Percentiles rank a stretch among this genome's conserved stretches.
phyloP scores from a whole-genome alignment of 108 stramenopile species.

The Schizochytrium sp. region DNA sequence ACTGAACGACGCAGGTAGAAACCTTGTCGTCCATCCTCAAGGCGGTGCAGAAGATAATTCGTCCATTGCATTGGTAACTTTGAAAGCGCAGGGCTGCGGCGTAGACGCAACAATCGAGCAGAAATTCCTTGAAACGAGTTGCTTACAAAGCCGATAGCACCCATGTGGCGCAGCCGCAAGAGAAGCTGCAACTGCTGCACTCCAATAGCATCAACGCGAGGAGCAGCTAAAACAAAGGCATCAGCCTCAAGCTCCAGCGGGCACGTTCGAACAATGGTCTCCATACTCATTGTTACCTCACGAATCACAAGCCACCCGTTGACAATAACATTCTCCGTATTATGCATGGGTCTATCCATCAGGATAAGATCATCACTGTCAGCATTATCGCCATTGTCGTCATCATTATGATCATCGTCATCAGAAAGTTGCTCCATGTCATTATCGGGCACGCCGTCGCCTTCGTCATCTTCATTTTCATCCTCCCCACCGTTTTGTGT shows the following conservation, averaged over 20 bases:
- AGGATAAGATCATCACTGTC: background rate
- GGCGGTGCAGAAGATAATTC: background rate
- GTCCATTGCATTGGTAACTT: slow-evolving; percentile 24
- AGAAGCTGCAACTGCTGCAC: slow-evolving; percentile 36
- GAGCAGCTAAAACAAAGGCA: slow-evolving; percentile 22
- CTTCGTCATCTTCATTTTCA: background rate
- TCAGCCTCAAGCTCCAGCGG: slow-evolving; percentile 7
- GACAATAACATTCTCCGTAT: slow-evolving; percentile 2
- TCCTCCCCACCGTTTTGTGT: background rate
- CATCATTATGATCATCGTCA: background rate
- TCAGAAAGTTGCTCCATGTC: slow-evolving; percentile 22
- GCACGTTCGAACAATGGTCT: slow-evolving; percentile 26
- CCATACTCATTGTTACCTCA: slow-evolving; percentile 43
- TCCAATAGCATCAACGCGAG: background rate
- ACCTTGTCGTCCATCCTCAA: slow-evolving; percentile 33
- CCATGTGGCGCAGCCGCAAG: slow-evolving; percentile 12
- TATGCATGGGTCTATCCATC: slow-evolving; percentile 16
- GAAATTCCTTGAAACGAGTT: slow-evolving; percentile 16
- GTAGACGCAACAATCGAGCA: slow-evolving; percentile 1
- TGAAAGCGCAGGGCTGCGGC: slow-evolving; percentile 13
- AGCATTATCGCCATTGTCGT: background rate
- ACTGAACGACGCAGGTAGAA: slow-evolving; percentile 43
- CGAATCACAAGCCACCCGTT: slow-evolving; percentile 31
- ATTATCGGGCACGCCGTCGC: background rate
- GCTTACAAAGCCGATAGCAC: background rate